Conservation (phyloP, 495 filamentous ascomycete species). For the Daldinia loculata region DNA sequence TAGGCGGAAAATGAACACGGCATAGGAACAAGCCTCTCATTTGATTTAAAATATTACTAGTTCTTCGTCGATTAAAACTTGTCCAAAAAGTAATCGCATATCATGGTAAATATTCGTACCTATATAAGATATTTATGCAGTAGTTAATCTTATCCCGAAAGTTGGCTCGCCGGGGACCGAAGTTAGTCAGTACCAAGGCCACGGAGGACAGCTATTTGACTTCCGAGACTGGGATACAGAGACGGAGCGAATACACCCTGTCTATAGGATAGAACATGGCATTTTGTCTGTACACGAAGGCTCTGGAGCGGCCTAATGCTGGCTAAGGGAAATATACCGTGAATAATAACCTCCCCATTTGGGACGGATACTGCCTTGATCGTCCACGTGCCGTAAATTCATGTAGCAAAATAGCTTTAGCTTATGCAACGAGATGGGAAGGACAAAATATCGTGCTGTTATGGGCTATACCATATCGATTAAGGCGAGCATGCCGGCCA, state of each 20-base stretch:
- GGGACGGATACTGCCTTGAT: constrained; percentile 15
- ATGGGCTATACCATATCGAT: constrained; percentile 17
- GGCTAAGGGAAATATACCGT: constrained; percentile 17
- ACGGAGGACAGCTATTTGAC: constrained; percentile 21
- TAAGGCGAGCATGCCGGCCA: constrained; percentile 14
- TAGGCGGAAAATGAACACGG: not conserved
- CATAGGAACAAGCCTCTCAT: not conserved
- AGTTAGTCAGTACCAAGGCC: constrained; percentile 5
- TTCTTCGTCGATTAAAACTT: constrained; percentile 2
- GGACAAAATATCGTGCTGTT: constrained; percentile 4
- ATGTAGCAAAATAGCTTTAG: constrained; percentile 19
- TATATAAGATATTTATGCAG: not conserved
- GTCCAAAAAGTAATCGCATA: not conserved
- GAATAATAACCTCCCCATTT: constrained; percentile 13
- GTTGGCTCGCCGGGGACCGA: not conserved
- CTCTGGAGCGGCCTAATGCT: constrained; percentile 9
- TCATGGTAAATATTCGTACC: not conserved
- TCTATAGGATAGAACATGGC: constrained; percentile 11
- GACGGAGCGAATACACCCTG: constrained; percentile 27
- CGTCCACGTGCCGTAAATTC: constrained; percentile 31
- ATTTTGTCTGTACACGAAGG: constrained; percentile 12
- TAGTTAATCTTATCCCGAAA: not conserved
- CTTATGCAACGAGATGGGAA: constrained; percentile 26
- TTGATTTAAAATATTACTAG: not conserved
- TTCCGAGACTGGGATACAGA: constrained; percentile 25